Base-by-base conservation (phyloP, 768 basidiomycete species). In the Dioszegia hungarica region DNA sequence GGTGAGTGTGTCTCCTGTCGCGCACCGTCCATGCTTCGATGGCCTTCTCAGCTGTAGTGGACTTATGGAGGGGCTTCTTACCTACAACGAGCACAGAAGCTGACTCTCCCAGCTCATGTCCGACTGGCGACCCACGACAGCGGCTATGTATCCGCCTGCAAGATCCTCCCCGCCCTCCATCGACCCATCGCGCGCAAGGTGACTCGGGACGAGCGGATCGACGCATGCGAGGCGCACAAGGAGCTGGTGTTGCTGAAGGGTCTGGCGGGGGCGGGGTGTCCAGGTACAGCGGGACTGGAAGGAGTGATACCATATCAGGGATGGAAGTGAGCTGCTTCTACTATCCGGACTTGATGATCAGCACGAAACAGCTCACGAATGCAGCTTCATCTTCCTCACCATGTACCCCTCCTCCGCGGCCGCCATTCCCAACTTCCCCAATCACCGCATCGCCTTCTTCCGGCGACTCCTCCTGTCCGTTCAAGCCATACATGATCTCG, bases 141-240 rank as follows among this genome's bases (percentile, higher is more conserved):
- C 37, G 49, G 49, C 24, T 29, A 51, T 28, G 22, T 59, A 36
- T 66, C 68, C 12, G 74, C 74, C 3, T 72, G 71, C 67, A 75
- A 75, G 60, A 75, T 75, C 49, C 62, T 75, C 6, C 74, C 74
- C 9, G 61, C 74, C 1, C 60, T 74, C 3, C 64, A 74, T 53
- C 58, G 53, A 15, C 34, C 22, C 20, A 25, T 22, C 2, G 33
- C 34, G 1, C 56, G 54, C 2, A 34, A 46, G 22, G 59, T 62
- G 3, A 67, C 67, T n/a, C 56, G 58, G 52, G 68, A 75, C 39
- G 50, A 68, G 44, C 56, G 61, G 8, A 37, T 74, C 36, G 72
- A 74, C 56, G 72, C 72, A 4, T 54, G 70, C 9, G 74, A 75
- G 48, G 72, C 70, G 5, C 66, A 74, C 51, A 75, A 74, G 54